A percentile compares a stretch with the other conserved stretches of the same genome.
These are phyloP conservation scores for Eutrema salsugineum DNA, from an alignment of 441 rosid genomes.

Conservation along the genomic window DNA sequence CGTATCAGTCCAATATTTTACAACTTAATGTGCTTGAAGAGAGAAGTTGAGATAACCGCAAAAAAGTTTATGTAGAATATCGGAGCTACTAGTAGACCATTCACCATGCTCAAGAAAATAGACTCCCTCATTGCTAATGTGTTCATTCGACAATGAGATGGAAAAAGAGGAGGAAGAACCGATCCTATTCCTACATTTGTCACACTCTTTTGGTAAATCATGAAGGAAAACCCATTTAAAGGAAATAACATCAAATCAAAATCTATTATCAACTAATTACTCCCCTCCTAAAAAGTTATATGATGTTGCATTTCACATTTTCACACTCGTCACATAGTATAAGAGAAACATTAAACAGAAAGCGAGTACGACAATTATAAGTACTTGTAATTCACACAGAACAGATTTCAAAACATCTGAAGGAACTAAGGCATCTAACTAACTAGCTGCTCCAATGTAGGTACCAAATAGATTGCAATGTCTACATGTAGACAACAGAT, in stretches of 20 bases:
- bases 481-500: neutral
- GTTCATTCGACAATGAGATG: conserved; percentile 93
- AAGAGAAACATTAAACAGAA: neutral
- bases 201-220: conserved; percentile 75
- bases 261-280: neutral
- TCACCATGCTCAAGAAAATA: conserved; percentile 98
- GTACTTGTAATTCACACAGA: neutral
- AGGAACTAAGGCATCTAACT: conserved; percentile 1
- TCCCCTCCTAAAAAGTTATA: neutral
- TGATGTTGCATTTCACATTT: neutral
- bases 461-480: conserved; percentile 1
- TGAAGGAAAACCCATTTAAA: conserved; percentile 28
- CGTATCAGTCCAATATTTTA: no score
- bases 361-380: neutral
- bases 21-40: no score
- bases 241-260: conserved; percentile 3
- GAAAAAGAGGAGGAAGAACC: conserved; percentile 54
- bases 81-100: conserved; percentile 53
- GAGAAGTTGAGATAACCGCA: no score
- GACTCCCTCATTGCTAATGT: conserved; percentile 77
- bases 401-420: neutral
- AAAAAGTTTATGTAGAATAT: no score
- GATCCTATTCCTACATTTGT: no score
- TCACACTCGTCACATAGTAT: neutral
- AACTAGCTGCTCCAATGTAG: neutral